Evolutionary conservation across 148 eudicot species (phyloP), one percentile per base, ranked within the genome.

Genomic region (Vaccinium macrocarpon): DNA sequence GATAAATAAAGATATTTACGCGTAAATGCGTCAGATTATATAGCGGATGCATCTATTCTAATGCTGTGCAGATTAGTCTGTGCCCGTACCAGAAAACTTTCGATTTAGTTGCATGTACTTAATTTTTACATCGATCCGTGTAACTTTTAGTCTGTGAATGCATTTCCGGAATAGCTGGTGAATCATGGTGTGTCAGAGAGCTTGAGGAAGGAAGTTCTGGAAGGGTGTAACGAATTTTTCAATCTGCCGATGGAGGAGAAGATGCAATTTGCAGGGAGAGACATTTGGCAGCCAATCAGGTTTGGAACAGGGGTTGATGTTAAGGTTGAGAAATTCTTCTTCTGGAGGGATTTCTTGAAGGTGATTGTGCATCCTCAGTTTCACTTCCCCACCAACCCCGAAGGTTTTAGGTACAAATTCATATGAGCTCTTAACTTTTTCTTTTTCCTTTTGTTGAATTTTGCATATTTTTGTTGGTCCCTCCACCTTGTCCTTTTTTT

Each of bases 171-270:
- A 42, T 51, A 93, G 95, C 77, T 93, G 66, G 84, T 91, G 13
- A 93, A 93, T 66, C 95, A 93, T 83, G 95, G 92, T 1, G 87
- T 92, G 19, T 82, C 90, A 13, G 93, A 92, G 82, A 80, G 23
- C 21, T 16, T 89, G 70, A 87, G 87, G 87, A 83, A 80, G 21
- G 82, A 38, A 27, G 50, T 90, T 78, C 72, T 91, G 6, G 88
- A 91, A 6, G 89, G 46, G 18, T 78, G 83, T 29, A 1, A 76
- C 1, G 89, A 84, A 32, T 91, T 93, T 46, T 90, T 90, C 81
- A 72, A 90, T 88, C 56, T 90, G 84, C 78, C 88, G 2, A 86
- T 82, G 62, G 93, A 89, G 77, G 95, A 91, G 56, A 93, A 91
- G 85, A 66, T 38, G 42, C 84, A 86, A 84, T 90, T 52, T 32